Base-by-base conservation (phyloP, 2,329 filamentous ascomycete genomes). In the Akanthomyces uredinophilus region DNA sequence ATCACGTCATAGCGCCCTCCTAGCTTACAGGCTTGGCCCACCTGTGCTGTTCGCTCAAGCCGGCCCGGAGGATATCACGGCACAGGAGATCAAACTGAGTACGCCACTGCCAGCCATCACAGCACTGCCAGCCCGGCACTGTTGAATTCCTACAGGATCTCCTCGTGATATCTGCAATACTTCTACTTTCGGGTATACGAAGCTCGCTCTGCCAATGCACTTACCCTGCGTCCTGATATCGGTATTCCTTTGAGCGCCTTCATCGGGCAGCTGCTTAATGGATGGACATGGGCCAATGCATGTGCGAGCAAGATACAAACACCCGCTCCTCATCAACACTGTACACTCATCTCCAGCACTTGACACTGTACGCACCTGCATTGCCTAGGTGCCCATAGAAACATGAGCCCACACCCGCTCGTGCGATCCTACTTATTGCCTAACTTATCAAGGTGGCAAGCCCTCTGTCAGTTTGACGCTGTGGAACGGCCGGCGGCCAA, bases 1-100 rank as follows among this genome's bases (percentile, higher is more conserved):
- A 43, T 20, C 37, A 60, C 57, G 57, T 60, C 57, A 60, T 60
- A 27, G 57, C 57, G 55, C 44, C 47, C 20, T 5, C 29, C 52
- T 11, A 49, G 20, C n/a, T n/a, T n/a, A n/a, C n/a, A n/a, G n/a
- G n/a, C n/a, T n/a, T n/a, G n/a, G n/a, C 20, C 50, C 52, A 54
- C 37, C n/a, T 7, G 37, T 39, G 14, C 37, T 16, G 37, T n/a
- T 11, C 29, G 47, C 14, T 14, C 24, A 51, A 24, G 24, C 44
- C 44, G 20, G 44, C 20, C 20, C 8, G 32, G 7, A 35, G 32
- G 32, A 20, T n/a, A 24, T n/a, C 18, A 20, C 44, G 27, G 11
- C 44, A 14, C 32, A 35, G 32, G 6, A 35, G 11, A 35, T 35
- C 32, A 8, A 10, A 35, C n/a, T n/a, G n/a, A n/a, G n/a, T n/a